These are phyloP conservation scores for Barnettozyma hawaiiensis DNA, from an alignment of 1,139 yeast genomes.

Conservation along the genomic window DNA sequence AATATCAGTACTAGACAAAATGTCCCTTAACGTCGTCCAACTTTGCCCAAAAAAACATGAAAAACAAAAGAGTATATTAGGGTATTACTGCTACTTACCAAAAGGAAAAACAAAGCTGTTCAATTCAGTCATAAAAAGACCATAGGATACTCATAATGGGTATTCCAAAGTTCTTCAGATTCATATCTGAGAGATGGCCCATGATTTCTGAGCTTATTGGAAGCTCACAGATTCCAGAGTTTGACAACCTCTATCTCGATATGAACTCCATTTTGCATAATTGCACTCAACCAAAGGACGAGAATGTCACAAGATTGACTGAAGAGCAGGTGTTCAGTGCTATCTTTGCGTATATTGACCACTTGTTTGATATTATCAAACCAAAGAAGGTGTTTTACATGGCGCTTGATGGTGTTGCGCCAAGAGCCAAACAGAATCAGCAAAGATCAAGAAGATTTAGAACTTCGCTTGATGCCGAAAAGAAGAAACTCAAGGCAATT, in stretches of 20 bases:
- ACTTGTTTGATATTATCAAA: slow-evolving; percentile 77
- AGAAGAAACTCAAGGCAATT: slow-evolving; percentile 46
- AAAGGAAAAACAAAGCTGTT: neutral
- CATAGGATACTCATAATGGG: slow-evolving; percentile 41
- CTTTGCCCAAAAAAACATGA: too few species aligned
- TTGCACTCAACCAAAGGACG: slow-evolving; percentile 78
- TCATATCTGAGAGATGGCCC: slow-evolving; percentile 99
- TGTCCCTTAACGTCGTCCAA: slow-evolving; percentile 9
- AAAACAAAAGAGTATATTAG: too few species aligned
- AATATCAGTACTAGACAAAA: slow-evolving; percentile 5
- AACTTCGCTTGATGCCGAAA: slow-evolving; percentile 91
- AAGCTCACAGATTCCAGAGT: slow-evolving; percentile 83
- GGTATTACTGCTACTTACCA: too few species aligned
- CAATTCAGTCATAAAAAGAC: neutral
- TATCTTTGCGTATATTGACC: slow-evolving; percentile 93
- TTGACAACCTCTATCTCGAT: slow-evolving; percentile 90
- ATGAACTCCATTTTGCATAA: slow-evolving; percentile 97
- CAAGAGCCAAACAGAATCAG: slow-evolving; percentile 98
- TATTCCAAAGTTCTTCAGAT: slow-evolving; percentile 93
- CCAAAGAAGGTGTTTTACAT: slow-evolving; percentile 87
- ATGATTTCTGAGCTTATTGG: slow-evolving; percentile 84
- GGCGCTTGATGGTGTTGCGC: slow-evolving; percentile 99
- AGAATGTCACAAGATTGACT: slow-evolving; percentile 56
- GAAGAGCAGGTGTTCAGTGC: slow-evolving; percentile 92
- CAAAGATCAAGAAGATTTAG: slow-evolving; percentile 96